Evolutionary conservation across 805 yeast species (phyloP), one percentile per base, ranked within the genome.

Genomic region (Candida suzukii): DNA sequence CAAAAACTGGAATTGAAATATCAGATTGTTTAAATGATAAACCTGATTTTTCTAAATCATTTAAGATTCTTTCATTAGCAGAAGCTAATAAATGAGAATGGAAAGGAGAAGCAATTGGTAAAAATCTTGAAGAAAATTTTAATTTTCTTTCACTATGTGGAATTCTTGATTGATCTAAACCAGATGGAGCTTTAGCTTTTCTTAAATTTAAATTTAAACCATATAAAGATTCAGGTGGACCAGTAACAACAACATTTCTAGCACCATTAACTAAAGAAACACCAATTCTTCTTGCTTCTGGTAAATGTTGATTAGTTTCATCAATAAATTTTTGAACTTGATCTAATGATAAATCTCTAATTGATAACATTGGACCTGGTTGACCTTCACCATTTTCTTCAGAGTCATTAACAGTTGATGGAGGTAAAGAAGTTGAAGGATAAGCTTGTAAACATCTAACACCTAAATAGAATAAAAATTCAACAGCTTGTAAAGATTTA

Each of bases 171-270:
- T 93, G 99, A 60, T 91, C 95, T 54, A 87, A 76, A 42, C 97
- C 98, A 37, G 93, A 71, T 36, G 95, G 85, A 39, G 97, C 97
- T 70, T 93, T 93, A 45, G 88, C 88, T 68, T 87, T 86, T 73
- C 99, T 82, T 63, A 93, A 74, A 46, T 91, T 76, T 58, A 93
- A 74, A 67, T 90, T 90, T 56, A 93, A 76, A 73, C 99, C 99
- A 56, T 91, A 93, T 47, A 93, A 72, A 3, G 98, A 88, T 74
- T 90, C 96, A 43, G 99, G 98, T 38, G 98, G 99, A 63, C 99
- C 99, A 19, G 95, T 78, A 37, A 91, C 88, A 43, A 93, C 99
- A 68, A 88, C 74, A 66, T 88, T 87, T 70, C 96, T 79, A 37
- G 96, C 96, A 63, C 99, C 99, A 61, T 93, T 93, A 53, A 90